A percentile compares a stretch with the other conserved stretches of the same genome.
Evolutionary conservation across 176 grass and related monocot genomes (phyloP).

Genomic region (Raddia distichophylla): DNA sequence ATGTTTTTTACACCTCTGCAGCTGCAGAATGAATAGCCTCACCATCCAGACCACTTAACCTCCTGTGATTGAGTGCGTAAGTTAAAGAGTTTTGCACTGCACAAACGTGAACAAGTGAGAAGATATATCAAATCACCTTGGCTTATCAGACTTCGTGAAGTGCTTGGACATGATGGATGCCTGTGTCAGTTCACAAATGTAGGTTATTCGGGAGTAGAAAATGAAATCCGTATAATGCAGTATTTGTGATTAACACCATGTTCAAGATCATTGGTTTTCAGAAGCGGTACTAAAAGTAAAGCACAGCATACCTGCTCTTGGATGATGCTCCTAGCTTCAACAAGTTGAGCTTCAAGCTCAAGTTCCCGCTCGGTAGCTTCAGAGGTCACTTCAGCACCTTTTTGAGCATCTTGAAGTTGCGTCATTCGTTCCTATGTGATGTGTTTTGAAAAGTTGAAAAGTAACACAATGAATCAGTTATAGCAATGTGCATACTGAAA

Average conservation of each 20-base stretch:
- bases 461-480: not conserved
- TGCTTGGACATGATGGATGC: constrained; percentile 97
- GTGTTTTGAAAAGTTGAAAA: constrained; percentile 34
- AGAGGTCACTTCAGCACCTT: constrained; percentile 94
- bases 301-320: constrained; percentile 80
- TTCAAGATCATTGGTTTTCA: constrained; percentile 3
- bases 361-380: constrained; percentile 96
- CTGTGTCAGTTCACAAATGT: constrained; percentile 57
- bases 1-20: constrained; percentile 25
- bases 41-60: constrained; percentile 46
- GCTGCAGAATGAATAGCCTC: constrained; percentile 35
- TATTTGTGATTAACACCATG: constrained; percentile 26
- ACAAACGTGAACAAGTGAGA: not conserved
- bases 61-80: constrained; percentile 34
- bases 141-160: constrained; percentile 86
- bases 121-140: constrained; percentile 63
- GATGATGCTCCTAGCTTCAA: constrained; percentile 99
- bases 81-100: not conserved
- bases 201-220: constrained; percentile 25
- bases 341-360: constrained; percentile 98
- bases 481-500: constrained; percentile 23
- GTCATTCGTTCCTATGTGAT: constrained; percentile 72
- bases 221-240: constrained; percentile 9
- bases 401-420: constrained; percentile 98
- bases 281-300: constrained; percentile 2